Evolutionary conservation across 352 stramenopile genomes (phyloP).

Genomic region (Pythium brachiatum): DNA sequence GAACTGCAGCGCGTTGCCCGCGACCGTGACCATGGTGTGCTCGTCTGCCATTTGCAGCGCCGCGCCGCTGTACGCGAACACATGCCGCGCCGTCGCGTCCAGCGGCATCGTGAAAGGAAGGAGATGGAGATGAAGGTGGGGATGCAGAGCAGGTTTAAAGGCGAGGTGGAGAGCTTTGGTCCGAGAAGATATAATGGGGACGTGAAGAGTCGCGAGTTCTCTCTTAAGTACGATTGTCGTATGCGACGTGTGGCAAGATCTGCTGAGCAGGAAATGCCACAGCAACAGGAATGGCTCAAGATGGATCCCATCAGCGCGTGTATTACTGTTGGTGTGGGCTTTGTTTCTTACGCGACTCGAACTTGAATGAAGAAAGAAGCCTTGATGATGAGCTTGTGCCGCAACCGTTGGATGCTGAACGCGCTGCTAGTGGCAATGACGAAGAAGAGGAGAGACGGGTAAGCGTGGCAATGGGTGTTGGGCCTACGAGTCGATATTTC

Average conservation of each 20-base stretch:
- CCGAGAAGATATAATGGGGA: background rate
- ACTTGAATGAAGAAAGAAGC: too few species aligned
- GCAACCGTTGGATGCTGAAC: too few species aligned
- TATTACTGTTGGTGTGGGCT: background rate
- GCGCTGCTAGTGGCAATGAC: too few species aligned
- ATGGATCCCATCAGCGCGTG: too few species aligned
- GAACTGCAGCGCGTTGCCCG: slow-evolving; percentile 69
- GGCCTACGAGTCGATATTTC: too few species aligned
- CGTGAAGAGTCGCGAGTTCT: slow-evolving; percentile 1
- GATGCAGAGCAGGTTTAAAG: background rate
- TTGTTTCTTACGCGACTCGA: too few species aligned
- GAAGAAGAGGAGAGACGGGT: too few species aligned
- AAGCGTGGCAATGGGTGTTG: too few species aligned
- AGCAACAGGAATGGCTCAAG: too few species aligned
- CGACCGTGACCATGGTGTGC: slow-evolving; percentile 56
- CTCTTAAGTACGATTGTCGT: background rate
- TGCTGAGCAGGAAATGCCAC: too few species aligned
- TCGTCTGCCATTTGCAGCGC: slow-evolving; percentile 67
- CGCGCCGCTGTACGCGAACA: slow-evolving; percentile 58
- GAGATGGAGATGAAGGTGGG: background rate
- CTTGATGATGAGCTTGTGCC: too few species aligned
- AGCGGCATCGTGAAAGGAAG: slow-evolving; percentile 32
- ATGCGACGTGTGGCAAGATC: background rate
- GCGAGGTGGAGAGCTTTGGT: background rate
- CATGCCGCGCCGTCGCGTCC: slow-evolving; percentile 58